phyloP scores from a whole-genome alignment of 139 green algal genomes.

The Nannochloris sp. region DNA sequence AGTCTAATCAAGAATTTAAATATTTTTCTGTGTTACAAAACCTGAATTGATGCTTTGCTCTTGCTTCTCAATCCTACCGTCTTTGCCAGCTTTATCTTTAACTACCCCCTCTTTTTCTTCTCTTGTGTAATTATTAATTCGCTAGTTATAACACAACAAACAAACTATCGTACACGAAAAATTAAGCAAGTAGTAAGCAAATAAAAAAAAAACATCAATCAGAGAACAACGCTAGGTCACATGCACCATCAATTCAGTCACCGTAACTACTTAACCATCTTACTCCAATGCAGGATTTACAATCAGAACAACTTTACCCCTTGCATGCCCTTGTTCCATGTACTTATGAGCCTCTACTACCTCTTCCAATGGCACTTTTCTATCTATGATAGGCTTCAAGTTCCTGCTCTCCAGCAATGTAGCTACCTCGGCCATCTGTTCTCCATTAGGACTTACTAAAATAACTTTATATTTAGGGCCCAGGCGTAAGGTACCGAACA shows the following conservation, averaged over 20 bases:
- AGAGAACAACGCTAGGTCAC: too few species aligned
- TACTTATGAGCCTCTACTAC: conserved; percentile 24
- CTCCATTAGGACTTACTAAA: conserved; percentile 1
- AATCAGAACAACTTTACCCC: conserved; percentile 34
- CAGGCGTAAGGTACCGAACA: conserved; percentile 6
- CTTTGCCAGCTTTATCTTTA: too few species aligned
- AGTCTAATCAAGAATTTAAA: background rate
- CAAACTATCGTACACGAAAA: too few species aligned
- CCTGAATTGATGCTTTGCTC: background rate
- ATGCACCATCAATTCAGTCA: too few species aligned
- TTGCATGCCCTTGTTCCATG: conserved; percentile 18
- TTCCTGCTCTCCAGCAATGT: conserved; percentile 20
- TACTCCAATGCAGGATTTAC: too few species aligned
- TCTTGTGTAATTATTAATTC: too few species aligned
- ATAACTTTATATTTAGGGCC: conserved; percentile 10
- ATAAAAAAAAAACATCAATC: too few species aligned
- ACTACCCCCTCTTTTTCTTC: too few species aligned
- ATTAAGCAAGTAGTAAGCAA: too few species aligned
- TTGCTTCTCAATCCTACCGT: too few species aligned
- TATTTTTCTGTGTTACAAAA: background rate
- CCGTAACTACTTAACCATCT: too few species aligned
- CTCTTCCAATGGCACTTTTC: conserved; percentile 26
- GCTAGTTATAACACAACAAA: too few species aligned
- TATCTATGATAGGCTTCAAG: conserved; percentile 19
- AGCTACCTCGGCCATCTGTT: conserved; percentile 2